phyloP scores from a whole-genome alignment of 257 asterid species.

The Fraxinus quadrangulata region DNA sequence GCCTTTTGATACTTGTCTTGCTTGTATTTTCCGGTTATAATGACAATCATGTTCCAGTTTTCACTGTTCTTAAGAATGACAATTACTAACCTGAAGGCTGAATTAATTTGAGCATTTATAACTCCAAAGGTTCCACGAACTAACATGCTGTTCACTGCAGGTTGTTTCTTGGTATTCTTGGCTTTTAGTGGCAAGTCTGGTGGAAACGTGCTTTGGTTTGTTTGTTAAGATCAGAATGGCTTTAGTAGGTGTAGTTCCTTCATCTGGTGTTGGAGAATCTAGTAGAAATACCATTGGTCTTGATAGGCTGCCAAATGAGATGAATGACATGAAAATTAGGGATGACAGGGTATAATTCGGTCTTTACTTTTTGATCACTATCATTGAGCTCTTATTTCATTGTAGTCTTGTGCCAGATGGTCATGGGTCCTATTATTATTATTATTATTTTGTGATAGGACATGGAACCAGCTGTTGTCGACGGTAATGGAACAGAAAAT shows the following conservation, averaged over 20 bases:
- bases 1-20: background rate
- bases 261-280: constrained; percentile 46
- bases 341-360: constrained; percentile 54
- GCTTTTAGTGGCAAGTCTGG: constrained; percentile 18
- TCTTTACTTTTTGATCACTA: background rate
- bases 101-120: no score
- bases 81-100: background rate
- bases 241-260: constrained; percentile 44
- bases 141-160: constrained; percentile 38
- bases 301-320: constrained; percentile 55
- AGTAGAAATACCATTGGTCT: constrained; percentile 36
- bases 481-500: constrained; percentile 80
- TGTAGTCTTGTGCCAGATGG: background rate
- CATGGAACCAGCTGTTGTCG: constrained; percentile 72
- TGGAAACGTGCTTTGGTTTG: constrained; percentile 12
- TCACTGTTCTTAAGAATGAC: background rate
- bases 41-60: background rate
- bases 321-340: constrained; percentile 63
- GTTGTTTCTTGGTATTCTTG: constrained; percentile 17
- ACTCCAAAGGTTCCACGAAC: background rate
- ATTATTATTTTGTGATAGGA: constrained; percentile 44
- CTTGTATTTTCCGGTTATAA: background rate
- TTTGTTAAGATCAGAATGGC: constrained; percentile 32
- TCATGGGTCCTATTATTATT: constrained; percentile 11
- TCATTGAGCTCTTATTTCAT: background rate